These are phyloP conservation scores for Thelonectria discophora DNA, from an alignment of 2,329 filamentous ascomycete species.

Conservation along the genomic window DNA sequence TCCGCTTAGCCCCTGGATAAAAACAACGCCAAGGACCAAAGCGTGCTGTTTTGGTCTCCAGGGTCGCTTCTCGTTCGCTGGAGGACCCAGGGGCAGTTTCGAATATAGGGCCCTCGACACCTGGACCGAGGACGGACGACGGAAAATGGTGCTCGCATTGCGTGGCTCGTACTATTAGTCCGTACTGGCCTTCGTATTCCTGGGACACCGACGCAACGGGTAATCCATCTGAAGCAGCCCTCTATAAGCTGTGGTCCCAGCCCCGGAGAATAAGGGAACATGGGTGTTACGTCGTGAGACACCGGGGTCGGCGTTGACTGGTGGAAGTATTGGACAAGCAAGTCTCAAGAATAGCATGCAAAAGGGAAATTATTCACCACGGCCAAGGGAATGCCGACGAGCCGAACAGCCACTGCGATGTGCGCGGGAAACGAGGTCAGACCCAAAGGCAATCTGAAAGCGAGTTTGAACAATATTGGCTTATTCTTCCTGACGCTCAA, in stretches of 20 bases:
- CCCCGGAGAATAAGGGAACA: not conserved
- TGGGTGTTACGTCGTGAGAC: not conserved
- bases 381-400: not conserved
- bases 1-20: too few relatives aligned
- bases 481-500: too few relatives aligned
- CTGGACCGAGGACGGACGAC: not conserved
- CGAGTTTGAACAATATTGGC: too few relatives aligned
- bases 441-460: too few relatives aligned
- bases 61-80: too few relatives aligned
- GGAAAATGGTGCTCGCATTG: not conserved
- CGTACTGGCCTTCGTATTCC: too few relatives aligned
- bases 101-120: not conserved
- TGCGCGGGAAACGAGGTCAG: not conserved
- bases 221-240: not conserved
- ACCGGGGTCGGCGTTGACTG: not conserved
- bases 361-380: not conserved
- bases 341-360: slow-evolving; percentile 3
- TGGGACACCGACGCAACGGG: not conserved
- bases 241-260: not conserved
- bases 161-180: slow-evolving; percentile 1
- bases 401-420: not conserved
- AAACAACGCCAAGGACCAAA: too few relatives aligned
- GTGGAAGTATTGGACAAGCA: not conserved
- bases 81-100: not conserved
- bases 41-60: too few relatives aligned